Base-by-base conservation (phyloP, 2,329 filamentous ascomycete genomes). In the Microdochium trichocladiopsis region DNA sequence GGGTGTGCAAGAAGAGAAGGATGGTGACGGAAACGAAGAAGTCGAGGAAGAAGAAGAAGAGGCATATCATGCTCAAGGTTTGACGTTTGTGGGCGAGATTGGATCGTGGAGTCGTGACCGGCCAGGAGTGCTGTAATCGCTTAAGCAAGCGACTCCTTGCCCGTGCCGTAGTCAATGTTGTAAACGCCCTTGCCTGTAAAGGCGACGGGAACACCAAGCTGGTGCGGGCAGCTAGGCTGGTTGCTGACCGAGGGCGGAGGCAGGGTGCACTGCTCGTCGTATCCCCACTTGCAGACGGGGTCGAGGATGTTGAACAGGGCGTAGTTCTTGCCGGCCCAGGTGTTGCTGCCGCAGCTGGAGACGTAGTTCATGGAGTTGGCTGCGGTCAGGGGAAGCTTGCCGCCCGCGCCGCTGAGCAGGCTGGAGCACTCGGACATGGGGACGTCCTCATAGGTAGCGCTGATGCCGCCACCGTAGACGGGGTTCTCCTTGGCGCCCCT, bases 331-430 rank as follows among this genome's bases (percentile, higher is more conserved):
- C 66, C 74, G 11, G 80, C 74, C 74, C 75, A 81, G 56, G 68
- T 74, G 52, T 62, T 57, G 3, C 53, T 51, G 6, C 65, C 55
- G 55, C 77, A 80, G 56, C 65, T 71, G 11, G 65, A 65, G n/a
- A 80, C 61, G 51, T 71, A 80, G 60, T 79, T 77, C 70, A 79
- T 78, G 68, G 72, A 74, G 63, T 78, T 79, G 53, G 74, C 61
- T 1, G 76, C 77, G 60, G 72, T 70, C 52, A 76, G 66, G 0
- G 73, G 70, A 21, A 76, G 57, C 54, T 62, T 69, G 51, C 62
- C 56, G 49, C 62, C 65, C 25, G 69, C 59, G 10, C 75, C 75
- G 37, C 72, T 58, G 55, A 82, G 70, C n/a, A 83, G 69, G 49
- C 65, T 60, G 12, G 64, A 63, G 66, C 80, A 83, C 25, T 74